Conservation (phyloP, 768 basidiomycete species). For the Suillus variegatus region DNA sequence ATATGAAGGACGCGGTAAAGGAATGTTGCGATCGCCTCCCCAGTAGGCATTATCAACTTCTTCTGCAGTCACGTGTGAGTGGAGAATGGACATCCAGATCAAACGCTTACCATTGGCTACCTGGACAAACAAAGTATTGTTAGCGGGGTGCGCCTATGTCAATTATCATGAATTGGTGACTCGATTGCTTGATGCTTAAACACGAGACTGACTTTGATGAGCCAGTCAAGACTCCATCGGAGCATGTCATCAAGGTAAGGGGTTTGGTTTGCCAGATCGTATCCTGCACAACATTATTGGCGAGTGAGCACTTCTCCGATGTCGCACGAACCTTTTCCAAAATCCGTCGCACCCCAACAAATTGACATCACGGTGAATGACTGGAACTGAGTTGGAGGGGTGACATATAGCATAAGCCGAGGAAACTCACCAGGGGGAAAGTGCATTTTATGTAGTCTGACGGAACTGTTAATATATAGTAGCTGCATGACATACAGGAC, state of each 20-base stretch:
- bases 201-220: slow-evolving; percentile 68
- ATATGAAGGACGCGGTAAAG: slow-evolving; percentile 71
- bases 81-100: slow-evolving; percentile 6
- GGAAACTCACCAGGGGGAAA: slow-evolving; percentile 67
- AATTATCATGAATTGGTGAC: neutral
- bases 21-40: slow-evolving; percentile 84
- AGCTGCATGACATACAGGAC: neutral
- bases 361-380: slow-evolving; percentile 83
- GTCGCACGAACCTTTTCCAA: slow-evolving; percentile 60
- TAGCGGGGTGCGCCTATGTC: slow-evolving; percentile 73
- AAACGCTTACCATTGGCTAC: slow-evolving; percentile 60
- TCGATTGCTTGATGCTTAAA: neutral
- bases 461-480: slow-evolving; percentile 8
- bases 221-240: slow-evolving; percentile 90
- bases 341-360: slow-evolving; percentile 89
- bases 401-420: neutral
- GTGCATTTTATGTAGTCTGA: slow-evolving; percentile 88
- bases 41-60: slow-evolving; percentile 78
- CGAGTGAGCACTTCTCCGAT: slow-evolving; percentile 2
- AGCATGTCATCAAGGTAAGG: slow-evolving; percentile 90
- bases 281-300: slow-evolving; percentile 46
- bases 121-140: slow-evolving; percentile 74
- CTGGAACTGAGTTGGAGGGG: slow-evolving; percentile 34
- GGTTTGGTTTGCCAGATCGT: slow-evolving; percentile 84
- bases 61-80: slow-evolving; percentile 36